Base-by-base conservation (phyloP, 495 filamentous ascomycete species). In the Cenococcum geophilum region DNA sequence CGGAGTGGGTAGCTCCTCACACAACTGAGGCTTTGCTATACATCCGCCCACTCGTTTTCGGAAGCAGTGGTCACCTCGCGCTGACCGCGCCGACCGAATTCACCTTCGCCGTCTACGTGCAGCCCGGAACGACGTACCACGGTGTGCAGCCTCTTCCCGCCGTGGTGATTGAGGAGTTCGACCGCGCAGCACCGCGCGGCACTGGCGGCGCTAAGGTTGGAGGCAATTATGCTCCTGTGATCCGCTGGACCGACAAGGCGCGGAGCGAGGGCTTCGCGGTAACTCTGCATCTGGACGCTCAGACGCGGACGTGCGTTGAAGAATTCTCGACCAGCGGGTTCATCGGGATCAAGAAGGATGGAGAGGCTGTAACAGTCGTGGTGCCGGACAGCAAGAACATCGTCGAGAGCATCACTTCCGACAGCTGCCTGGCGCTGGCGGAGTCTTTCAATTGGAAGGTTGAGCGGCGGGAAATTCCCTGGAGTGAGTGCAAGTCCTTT, bases 211-310 rank as follows among this genome's bases (percentile, higher is more conserved):
- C 77, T 4, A 85, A 85, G 67, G 73, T 83, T 0, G 82, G 82
- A 3, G 82, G 82, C 0, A 85, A 85, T 63, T 85, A 85, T 64
- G 82, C 81, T n/a, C 81, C 81, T 12, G 76, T 79, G 20, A 62
- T 78, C 56, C 62, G 74, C 40, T 73, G 69, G 57, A 75, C 66
- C 47, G 74, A 77, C 10, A 68, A 70, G 45, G 77, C 78, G 16
- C 63, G 71, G 45, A 64, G 56, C 9, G 72, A 77, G 49, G 77
- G 77, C 0, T 81, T 71, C 60, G 68, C 68, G 1, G 75, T 81
- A 47, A 79, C 78, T 8, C 62, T 80, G 55, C 78, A 80, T 64
- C 61, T 81, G 57, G 78, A 80, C 57, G 78, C 75, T 54, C 59
- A 62, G 55, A 77, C 74, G 42, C 70, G 73, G 25, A 74, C 64